Evolutionary conservation across 2,329 filamentous ascomycete species (phyloP).

Genomic region (Sphaerulina vaccinii): DNA sequence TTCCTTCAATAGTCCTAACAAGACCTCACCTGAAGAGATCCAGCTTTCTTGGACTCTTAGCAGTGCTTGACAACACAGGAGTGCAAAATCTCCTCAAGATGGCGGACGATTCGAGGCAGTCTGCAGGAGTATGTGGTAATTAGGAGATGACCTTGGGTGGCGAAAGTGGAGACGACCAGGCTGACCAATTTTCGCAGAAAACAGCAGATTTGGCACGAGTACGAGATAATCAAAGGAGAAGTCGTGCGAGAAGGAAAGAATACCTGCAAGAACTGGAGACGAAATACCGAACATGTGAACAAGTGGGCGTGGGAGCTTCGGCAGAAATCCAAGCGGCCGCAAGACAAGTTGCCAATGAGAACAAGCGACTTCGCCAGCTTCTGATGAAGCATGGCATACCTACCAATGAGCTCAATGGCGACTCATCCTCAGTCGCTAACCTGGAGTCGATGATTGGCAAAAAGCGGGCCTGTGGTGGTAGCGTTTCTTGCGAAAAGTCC

Average conservation of each 20-base stretch:
- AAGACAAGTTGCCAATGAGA: conserved; percentile 67
- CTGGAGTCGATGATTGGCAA: conserved; percentile 4
- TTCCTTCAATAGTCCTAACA: neutral
- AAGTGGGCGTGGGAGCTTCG: conserved; percentile 65
- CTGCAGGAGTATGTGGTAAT: neutral
- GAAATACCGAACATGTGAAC: conserved; percentile 62
- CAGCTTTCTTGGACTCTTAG: too few species aligned
- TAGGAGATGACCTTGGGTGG: too few species aligned
- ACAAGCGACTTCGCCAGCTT: conserved; percentile 61
- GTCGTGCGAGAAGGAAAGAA: conserved; percentile 70
- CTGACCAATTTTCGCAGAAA: too few species aligned
- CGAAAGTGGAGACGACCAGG: too few species aligned
- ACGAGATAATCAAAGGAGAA: conserved; percentile 73
- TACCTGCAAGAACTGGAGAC: conserved; percentile 69
- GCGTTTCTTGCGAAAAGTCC: conserved; percentile 1
- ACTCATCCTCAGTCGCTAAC: neutral
- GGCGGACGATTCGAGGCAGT: neutral
- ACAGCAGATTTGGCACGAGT: conserved; percentile 55
- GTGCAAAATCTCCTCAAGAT: too few species aligned
- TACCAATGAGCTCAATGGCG: conserved; percentile 51
- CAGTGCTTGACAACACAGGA: too few species aligned
- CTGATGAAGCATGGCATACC: conserved; percentile 58
- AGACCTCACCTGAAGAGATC: neutral
- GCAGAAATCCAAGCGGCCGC: conserved; percentile 71
- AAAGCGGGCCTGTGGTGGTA: neutral